phyloP scores from a whole-genome alignment of 202 grass and related monocot species.

The Saccharum hybrid region DNA sequence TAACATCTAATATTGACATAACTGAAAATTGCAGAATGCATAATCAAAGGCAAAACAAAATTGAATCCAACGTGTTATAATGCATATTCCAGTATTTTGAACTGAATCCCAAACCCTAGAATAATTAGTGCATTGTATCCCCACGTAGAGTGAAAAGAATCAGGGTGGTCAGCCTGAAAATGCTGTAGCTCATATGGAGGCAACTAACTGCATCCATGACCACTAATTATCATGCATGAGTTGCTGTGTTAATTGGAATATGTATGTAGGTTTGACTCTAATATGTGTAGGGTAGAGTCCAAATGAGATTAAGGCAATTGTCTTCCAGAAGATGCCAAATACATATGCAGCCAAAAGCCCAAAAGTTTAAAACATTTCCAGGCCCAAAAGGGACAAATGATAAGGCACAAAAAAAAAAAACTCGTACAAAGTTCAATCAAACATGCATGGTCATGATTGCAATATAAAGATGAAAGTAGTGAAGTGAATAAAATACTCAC shows the following conservation, averaged over 20 bases:
- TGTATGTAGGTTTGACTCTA: background rate
- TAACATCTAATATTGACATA: background rate
- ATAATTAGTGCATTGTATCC: background rate
- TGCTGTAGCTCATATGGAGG: background rate
- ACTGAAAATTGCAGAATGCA: conserved; percentile 10
- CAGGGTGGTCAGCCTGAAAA: conserved; percentile 4
- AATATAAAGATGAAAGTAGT: conserved; percentile 13
- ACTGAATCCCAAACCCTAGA: background rate
- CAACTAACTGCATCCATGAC: background rate
- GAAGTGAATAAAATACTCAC: conserved; percentile 58
- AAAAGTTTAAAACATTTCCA: conserved; percentile 16
- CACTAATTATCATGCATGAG: background rate
- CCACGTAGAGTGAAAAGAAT: conserved; percentile 9
- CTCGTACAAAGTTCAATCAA: background rate
- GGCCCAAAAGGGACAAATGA: background rate
- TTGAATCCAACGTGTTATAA: background rate
- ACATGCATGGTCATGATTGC: background rate
- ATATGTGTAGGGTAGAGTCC: conserved; percentile 5
- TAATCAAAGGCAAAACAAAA: conserved; percentile 2
- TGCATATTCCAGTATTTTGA: conserved; percentile 12
- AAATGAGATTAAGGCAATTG: conserved; percentile 16
- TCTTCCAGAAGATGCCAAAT: background rate
- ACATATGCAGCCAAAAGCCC: conserved; percentile 18
- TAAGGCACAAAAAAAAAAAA: background rate
- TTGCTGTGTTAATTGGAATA: background rate